Base-by-base conservation (phyloP, 768 basidiomycete species). In the Suillus bovinus region DNA sequence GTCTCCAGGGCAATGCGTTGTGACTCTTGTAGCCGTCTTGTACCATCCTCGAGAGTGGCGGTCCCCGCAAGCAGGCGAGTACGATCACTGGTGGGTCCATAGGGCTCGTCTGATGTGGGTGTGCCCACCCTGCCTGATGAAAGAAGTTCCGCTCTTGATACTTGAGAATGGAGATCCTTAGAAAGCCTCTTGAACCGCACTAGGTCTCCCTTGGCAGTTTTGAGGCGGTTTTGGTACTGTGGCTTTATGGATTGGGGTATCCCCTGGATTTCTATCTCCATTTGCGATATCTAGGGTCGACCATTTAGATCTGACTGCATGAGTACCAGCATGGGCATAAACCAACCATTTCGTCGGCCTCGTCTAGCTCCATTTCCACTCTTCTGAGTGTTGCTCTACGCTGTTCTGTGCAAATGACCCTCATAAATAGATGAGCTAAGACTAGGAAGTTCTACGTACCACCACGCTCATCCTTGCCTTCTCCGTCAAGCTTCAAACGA, bases 241-340 rank as follows among this genome's bases (percentile, higher is more conserved):
- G 87, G 77, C 57, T 90, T 86, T 68, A 95, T 82, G 24, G 91
- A 90, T 70, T 92, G 88, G 0, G 95, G 94, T 71, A 98, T 94
- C 13, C 93, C 91, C 69, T 95, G 94, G 8, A 96, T 89, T 79
- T 99, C 97, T 62, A 99, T 90, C 79, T 98, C 96, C 96, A 99
- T 97, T 84, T 99, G 97, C 53, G 94, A 94, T 67, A 98, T 85
- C 96, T 99, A 67, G 4, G 57, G 58, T 29, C 55, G 59, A 10
- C 46, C 46, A 14, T 55, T 58, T 27, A 44, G 58, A 63, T 27
- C 9, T 16, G n/a, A 31, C 52, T 59, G 22, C 24, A n/a, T n/a
- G n/a, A 57, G 24, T 54, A 11, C 14, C 27, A 14, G 36, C 17
- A 17, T 39, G 58, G 7, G 13, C 14, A n/a, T 20, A 39, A 10